Evolutionary conservation across 2,329 filamentous ascomycete genomes (phyloP).

Genomic region (Exophiala viscosa): DNA sequence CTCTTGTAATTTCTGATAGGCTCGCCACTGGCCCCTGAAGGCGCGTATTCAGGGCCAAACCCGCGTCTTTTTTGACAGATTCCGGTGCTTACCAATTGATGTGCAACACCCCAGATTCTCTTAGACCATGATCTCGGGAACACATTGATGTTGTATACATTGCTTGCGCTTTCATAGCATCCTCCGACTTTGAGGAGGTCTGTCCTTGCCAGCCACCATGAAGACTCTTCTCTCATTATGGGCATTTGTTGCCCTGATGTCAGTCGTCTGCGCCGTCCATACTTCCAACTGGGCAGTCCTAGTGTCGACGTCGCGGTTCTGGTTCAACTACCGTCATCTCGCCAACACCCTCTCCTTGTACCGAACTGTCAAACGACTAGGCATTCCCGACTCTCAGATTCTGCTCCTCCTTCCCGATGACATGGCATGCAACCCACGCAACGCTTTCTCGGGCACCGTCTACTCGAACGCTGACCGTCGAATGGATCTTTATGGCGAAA

Average conservation of each 20-base stretch:
- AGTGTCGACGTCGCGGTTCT: constrained; percentile 97
- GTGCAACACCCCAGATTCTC: no score
- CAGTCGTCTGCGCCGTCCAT: constrained; percentile 47
- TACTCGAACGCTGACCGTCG: constrained; percentile 97
- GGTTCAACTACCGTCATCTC: constrained; percentile 99
- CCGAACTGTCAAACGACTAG: constrained; percentile 93
- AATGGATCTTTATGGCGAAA: constrained; percentile 94
- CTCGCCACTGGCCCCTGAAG: no score
- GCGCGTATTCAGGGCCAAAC: no score
- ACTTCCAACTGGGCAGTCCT: constrained; percentile 99
- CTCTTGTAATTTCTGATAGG: no score
- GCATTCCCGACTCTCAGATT: constrained; percentile 97
- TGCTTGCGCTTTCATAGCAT: neutral
- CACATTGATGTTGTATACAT: neutral
- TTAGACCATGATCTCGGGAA: neutral
- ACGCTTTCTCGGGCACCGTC: constrained; percentile 94
- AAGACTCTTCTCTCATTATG: constrained; percentile 6
- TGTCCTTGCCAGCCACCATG: constrained; percentile 7
- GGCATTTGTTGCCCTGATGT: constrained; percentile 15
- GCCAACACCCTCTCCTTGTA: constrained; percentile 97
- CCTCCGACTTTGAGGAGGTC: neutral
- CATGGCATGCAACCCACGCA: constrained; percentile 98
- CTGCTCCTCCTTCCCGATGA: constrained; percentile 99
- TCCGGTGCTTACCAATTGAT: neutral
- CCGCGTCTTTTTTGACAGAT: no score